Percentiles rank a stretch among this genome's conserved stretches.
phyloP scores from a whole-genome alignment of 2,329 filamentous ascomycete species.

The Botrytis medusae region DNA sequence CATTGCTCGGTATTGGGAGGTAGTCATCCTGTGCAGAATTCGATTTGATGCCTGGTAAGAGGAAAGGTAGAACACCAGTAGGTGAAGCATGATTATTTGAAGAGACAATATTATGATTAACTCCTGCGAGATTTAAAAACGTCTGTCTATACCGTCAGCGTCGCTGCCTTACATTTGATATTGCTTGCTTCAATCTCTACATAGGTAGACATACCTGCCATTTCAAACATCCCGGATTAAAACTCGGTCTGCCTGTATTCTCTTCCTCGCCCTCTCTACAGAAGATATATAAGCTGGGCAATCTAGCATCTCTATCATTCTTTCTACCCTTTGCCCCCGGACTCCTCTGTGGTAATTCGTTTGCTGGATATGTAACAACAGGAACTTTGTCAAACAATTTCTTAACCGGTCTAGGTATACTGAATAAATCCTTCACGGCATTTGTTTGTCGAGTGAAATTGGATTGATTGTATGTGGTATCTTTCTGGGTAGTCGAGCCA shows the following conservation, averaged over 20 bases:
- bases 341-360: constrained; percentile 68
- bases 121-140: constrained; percentile 73
- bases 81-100: constrained; percentile 95
- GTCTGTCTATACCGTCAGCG: constrained; percentile 54
- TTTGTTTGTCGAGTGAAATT: constrained; percentile 28
- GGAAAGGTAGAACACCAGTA: constrained; percentile 81
- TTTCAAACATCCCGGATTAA: constrained; percentile 90
- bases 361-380: constrained; percentile 70
- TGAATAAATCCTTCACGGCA: constrained; percentile 34
- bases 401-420: constrained; percentile 71
- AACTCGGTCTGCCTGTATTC: constrained; percentile 64
- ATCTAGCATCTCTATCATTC: constrained; percentile 40
- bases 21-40: constrained; percentile 39
- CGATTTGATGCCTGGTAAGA: constrained; percentile 56
- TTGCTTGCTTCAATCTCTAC: constrained; percentile 6
- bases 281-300: constrained; percentile 72
- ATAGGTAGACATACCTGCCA: constrained; percentile 72
- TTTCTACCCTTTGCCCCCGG: constrained; percentile 41
- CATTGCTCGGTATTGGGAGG: constrained; percentile 59
- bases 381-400: constrained; percentile 83
- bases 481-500: neutral
- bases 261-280: constrained; percentile 55
- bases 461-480: constrained; percentile 20
- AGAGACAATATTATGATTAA: constrained; percentile 64
- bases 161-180: neutral